A percentile compares a stretch with the other conserved stretches of the same genome.
Evolutionary conservation across 352 stramenopile genomes (phyloP).

Genomic region (Phytophthora parvispora): DNA sequence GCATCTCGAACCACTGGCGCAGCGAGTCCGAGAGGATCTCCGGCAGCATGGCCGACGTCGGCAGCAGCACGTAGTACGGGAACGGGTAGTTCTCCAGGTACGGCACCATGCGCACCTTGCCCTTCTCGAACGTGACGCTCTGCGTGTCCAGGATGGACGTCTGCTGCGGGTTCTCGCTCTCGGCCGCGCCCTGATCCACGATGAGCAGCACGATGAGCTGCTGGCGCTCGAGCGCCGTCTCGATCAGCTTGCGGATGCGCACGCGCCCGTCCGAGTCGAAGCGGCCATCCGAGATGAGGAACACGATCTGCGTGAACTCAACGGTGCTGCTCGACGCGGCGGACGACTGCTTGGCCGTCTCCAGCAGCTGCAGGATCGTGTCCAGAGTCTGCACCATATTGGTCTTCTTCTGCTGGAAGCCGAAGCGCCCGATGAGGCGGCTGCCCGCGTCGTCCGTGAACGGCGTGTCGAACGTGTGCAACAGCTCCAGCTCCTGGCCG

Average conservation of each 20-base stretch:
- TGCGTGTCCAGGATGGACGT: constrained; percentile 99
- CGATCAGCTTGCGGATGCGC: constrained; percentile 96
- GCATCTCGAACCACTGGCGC: constrained; percentile 99
- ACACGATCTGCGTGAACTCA: constrained; percentile 98
- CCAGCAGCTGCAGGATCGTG: constrained; percentile 92
- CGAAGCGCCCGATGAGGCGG: constrained; percentile 96
- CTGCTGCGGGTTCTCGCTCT: constrained; percentile 47
- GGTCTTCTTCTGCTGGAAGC: constrained; percentile 98
- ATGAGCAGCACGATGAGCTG: constrained; percentile 99
- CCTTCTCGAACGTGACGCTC: constrained; percentile 97
- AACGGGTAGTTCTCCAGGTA: constrained; percentile 99
- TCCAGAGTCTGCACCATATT: constrained; percentile 97
- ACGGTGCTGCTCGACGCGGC: constrained; percentile 60
- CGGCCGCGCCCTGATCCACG: constrained; percentile 89
- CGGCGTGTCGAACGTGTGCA: constrained; percentile 97
- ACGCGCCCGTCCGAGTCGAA: constrained; percentile 98
- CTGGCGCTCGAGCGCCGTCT: constrained; percentile 98
- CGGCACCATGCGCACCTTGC: constrained; percentile 96
- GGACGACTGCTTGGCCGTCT: constrained; percentile 81
- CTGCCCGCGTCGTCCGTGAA: constrained; percentile 98
- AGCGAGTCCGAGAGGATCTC: constrained; percentile 99
- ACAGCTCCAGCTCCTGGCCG: constrained; percentile 96
- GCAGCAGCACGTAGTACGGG: constrained; percentile 99
- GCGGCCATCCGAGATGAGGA: constrained; percentile 99
- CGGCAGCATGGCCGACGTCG: constrained; percentile 96